phyloP scores from a whole-genome alignment of 805 yeast genomes.

The Priceomyces fermenticarens region DNA sequence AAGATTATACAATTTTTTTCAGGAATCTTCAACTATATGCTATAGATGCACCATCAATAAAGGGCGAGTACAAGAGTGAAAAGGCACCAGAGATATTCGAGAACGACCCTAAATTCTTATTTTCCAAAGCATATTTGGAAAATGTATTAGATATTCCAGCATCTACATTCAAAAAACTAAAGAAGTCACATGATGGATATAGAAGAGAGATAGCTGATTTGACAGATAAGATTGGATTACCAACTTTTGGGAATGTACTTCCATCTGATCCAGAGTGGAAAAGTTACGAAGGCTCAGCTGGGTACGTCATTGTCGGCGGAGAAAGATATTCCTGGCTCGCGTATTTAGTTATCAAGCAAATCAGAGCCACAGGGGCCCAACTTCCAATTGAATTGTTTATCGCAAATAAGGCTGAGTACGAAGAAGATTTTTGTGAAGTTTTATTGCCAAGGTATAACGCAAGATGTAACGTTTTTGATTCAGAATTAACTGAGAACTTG shows the following conservation, averaged over 20 bases:
- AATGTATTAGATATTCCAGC: slow-evolving; percentile 41
- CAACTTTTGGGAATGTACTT: slow-evolving; percentile 34
- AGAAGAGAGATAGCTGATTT: slow-evolving; percentile 26
- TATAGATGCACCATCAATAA: slow-evolving; percentile 40
- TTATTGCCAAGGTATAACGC: slow-evolving; percentile 44
- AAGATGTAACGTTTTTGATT: slow-evolving; percentile 44
- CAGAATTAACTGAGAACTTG: slow-evolving; percentile 13
- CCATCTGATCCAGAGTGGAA: slow-evolving; percentile 39
- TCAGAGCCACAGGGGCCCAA: slow-evolving; percentile 41
- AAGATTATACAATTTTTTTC: slow-evolving; percentile 31
- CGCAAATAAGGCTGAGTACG: slow-evolving; percentile 44
- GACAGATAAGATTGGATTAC: slow-evolving; percentile 19
- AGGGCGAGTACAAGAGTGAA: slow-evolving; percentile 35
- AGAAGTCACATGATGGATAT: slow-evolving; percentile 34
- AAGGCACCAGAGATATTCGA: slow-evolving; percentile 45
- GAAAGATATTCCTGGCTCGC: slow-evolving; percentile 51
- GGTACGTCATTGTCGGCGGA: slow-evolving; percentile 53
- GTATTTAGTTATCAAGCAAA: slow-evolving; percentile 46
- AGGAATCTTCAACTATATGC: slow-evolving; percentile 27
- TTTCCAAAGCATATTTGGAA: slow-evolving; percentile 45
- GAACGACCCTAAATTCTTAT: slow-evolving; percentile 37
- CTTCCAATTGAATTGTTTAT: slow-evolving; percentile 52
- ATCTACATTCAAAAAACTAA: slow-evolving; percentile 28
- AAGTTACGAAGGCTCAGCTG: slow-evolving; percentile 27
- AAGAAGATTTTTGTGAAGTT: slow-evolving; percentile 42